A percentile compares a stretch with the other conserved stretches of the same genome.
These are phyloP conservation scores for Phytophthora nicotianae DNA, from an alignment of 352 stramenopile genomes.

Conservation along the genomic window DNA sequence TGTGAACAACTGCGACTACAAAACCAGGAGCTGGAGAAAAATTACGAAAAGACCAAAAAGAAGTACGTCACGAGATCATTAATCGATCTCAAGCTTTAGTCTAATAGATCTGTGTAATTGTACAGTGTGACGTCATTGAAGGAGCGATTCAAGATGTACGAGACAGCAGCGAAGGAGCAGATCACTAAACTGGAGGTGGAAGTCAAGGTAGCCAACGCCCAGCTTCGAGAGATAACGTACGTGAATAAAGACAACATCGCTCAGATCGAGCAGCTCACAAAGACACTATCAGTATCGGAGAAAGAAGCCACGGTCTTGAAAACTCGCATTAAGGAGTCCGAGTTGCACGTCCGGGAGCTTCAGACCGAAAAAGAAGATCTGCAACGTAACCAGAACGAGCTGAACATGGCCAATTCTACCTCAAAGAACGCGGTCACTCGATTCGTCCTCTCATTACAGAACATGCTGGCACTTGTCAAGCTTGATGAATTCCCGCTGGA, in stretches of 20 bases:
- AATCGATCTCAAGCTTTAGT: background rate
- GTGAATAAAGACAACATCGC: constrained; percentile 74
- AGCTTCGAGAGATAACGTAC: constrained; percentile 78
- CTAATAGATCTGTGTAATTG: background rate
- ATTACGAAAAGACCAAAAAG: constrained; percentile 76
- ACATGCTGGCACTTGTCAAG: constrained; percentile 76
- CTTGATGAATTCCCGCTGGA: constrained; percentile 79
- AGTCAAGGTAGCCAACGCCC: constrained; percentile 70
- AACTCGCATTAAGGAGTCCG: constrained; percentile 39
- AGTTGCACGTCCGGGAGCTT: constrained; percentile 48
- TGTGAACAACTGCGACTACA: constrained; percentile 76
- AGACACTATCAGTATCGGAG: constrained; percentile 49
- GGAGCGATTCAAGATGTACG: constrained; percentile 80
- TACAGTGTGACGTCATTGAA: constrained; percentile 62
- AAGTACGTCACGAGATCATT: constrained; percentile 42
- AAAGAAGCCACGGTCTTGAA: constrained; percentile 58
- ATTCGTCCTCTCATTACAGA: constrained; percentile 67
- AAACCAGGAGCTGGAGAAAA: constrained; percentile 72
- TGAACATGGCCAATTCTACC: constrained; percentile 56
- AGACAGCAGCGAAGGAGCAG: constrained; percentile 76
- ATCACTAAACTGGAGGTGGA: constrained; percentile 85
- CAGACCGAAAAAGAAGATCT: constrained; percentile 63
- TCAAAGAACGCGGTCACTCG: constrained; percentile 55
- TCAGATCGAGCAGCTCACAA: constrained; percentile 64
- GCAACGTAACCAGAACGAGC: constrained; percentile 61